These are phyloP conservation scores for Saccharomycopsis babjevae DNA, from an alignment of 805 yeast genomes.

Conservation along the genomic window DNA sequence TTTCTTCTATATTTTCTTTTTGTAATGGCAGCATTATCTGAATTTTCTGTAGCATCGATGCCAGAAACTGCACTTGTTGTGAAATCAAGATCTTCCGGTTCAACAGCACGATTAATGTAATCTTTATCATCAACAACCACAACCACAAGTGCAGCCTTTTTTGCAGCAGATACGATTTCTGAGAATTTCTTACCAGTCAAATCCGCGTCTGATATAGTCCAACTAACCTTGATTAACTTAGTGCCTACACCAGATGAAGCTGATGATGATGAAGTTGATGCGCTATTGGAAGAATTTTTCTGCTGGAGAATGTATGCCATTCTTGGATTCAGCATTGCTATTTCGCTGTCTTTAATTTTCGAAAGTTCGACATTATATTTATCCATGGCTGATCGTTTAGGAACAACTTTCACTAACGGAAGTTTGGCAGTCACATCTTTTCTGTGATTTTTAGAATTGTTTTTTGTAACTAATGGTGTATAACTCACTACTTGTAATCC, in stretches of 20 bases:
- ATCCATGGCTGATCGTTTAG: conserved; percentile 10
- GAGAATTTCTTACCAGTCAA: conserved; percentile 4
- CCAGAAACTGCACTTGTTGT: neutral
- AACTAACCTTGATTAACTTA: conserved; percentile 11
- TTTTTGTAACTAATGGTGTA: neutral
- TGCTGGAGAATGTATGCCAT: conserved; percentile 6
- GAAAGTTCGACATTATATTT: conserved; percentile 10
- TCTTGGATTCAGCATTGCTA: conserved; percentile 4
- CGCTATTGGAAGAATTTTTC: neutral
- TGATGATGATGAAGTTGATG: neutral
- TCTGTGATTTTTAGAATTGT: neutral
- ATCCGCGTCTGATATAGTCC: conserved; percentile 15
- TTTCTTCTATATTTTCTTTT: neutral
- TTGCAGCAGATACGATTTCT: conserved; percentile 5
- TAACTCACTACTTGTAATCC: conserved; percentile 9
- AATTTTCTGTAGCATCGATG: neutral
- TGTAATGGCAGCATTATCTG: neutral
- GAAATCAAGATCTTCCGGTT: neutral
- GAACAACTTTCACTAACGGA: conserved; percentile 13
- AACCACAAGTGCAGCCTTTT: conserved; percentile 3
- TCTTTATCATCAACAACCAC: conserved; percentile 10
- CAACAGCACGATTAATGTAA: neutral
- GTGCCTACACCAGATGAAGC: neutral
- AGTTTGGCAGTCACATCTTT: neutral
- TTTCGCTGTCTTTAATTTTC: conserved; percentile 4